Evolutionary conservation across 495 filamentous ascomycete species (phyloP), one percentile per base, ranked within the genome.

Genomic region (Delitschia confertaspora): DNA sequence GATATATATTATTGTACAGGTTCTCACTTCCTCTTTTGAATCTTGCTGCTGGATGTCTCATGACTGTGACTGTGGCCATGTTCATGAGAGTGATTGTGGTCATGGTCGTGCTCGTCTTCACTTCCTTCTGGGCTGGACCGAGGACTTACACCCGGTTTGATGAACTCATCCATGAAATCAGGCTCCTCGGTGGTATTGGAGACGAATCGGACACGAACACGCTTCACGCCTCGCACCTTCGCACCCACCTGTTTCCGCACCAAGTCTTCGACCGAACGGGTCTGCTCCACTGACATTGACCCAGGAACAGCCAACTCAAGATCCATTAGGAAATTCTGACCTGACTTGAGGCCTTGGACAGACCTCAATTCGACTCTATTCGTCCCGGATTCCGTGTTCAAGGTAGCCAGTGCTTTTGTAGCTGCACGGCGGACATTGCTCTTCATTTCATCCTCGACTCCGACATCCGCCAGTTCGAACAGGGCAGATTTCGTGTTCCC

Each of bases 291-390:
- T 0, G 81, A 77, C 82, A 80, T 88, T 13, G 63, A 61, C 2
- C 66, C 72, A 0, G 88, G 85, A 23, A 89, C 82, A 17, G 76
- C 83, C 30, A 95, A 60, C 56, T 91, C 85, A 20, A 96, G 49
- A 52, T 95, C 88, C 56, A 95, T 77, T 3, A 95, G 68, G 47
- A 91, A 95, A 62, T 94, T 98, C 65, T 95, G 91, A 20, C 91
- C 91, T 2, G 82, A 83, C 60, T 98, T 98, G 57, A 94, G 71
- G 39, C 91, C 91, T 31, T 83, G 80, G 3, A 96, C 74, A 21
- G 83, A 80, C 10, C 78, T 70, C 19, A 85, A 54, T 50, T 82
- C 72, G 11, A 88, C 70, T 49, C 73, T 58, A 13, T 67, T 55
- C 7, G 66, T 65, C 16, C 67, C 59, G 11, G 52, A 61, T 13